Evolutionary conservation across 257 asterid species (phyloP).

Genomic region (Linderniella brevidens): DNA sequence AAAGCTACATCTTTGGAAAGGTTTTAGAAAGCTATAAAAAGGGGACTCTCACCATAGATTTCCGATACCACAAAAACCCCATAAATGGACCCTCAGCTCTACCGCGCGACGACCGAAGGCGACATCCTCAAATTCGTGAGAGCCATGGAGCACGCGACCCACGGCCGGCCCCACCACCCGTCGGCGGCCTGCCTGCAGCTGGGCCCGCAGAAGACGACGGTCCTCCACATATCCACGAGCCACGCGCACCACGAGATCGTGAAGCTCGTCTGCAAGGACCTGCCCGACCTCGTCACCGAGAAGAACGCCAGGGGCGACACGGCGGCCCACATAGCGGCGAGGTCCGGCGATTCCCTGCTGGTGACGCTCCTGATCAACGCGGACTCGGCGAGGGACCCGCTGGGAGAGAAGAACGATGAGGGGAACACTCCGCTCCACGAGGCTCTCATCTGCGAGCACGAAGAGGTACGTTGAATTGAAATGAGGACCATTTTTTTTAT

Average conservation of each 20-base stretch:
- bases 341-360: constrained; percentile 24
- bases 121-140: constrained; percentile 32
- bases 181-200: constrained; percentile 25
- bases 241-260: constrained; percentile 26
- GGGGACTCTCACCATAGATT: too few species aligned
- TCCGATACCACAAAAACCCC: too few species aligned
- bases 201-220: constrained; percentile 34
- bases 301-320: constrained; percentile 33
- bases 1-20: too few species aligned
- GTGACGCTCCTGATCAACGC: constrained; percentile 19
- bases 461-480: constrained; percentile 13
- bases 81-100: constrained; percentile 26
- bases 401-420: constrained; percentile 23
- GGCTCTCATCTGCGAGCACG: constrained; percentile 19
- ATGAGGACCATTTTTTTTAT: too few species aligned
- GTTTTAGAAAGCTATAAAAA: too few species aligned
- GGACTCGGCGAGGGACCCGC: constrained; percentile 18
- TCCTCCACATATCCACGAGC: constrained; percentile 34
- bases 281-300: constrained; percentile 23
- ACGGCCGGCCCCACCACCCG: constrained; percentile 11
- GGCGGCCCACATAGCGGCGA: constrained; percentile 38
- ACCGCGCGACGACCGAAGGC: constrained; percentile 26
- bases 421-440: constrained; percentile 33
- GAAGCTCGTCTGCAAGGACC: constrained; percentile 35
- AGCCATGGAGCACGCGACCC: constrained; percentile 14